phyloP scores from a whole-genome alignment of 805 yeast genomes.

The Sugiyamaella chiloensis region DNA sequence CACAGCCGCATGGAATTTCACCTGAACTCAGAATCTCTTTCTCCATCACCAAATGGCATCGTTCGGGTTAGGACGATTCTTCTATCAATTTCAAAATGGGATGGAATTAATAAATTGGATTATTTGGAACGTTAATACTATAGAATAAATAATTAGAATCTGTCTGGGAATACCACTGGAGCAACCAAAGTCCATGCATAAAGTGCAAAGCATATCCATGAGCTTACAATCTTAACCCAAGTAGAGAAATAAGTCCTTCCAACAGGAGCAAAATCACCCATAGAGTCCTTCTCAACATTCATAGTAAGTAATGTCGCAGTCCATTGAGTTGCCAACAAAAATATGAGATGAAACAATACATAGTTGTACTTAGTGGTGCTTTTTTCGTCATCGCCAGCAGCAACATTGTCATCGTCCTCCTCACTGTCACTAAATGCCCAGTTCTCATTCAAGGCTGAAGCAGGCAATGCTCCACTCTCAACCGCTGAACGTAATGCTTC shows the following conservation, averaged over 20 bases:
- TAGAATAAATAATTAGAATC: constrained; percentile 46
- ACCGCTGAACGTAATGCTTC: constrained; percentile 92
- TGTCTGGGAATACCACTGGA: constrained; percentile 85
- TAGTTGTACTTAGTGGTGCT: constrained; percentile 75
- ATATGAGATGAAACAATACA: constrained; percentile 82
- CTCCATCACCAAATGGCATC: too few species aligned
- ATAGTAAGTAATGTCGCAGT: constrained; percentile 90
- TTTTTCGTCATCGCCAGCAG: constrained; percentile 54
- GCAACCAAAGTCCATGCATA: constrained; percentile 92
- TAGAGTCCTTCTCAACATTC: constrained; percentile 78
- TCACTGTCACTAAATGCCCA: constrained; percentile 51
- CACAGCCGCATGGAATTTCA: constrained; percentile 4
- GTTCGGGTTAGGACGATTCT: too few species aligned
- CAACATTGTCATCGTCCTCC: constrained; percentile 36
- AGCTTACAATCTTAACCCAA: constrained; percentile 88
- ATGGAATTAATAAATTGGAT: too few species aligned
- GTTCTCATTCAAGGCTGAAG: constrained; percentile 76
- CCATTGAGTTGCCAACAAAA: constrained; percentile 94
- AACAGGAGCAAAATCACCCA: constrained; percentile 91
- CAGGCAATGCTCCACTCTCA: constrained; percentile 93
- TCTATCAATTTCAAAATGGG: too few species aligned
- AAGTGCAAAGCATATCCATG: constrained; percentile 85
- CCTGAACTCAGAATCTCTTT: too few species aligned
- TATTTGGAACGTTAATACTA: too few species aligned
- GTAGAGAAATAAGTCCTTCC: constrained; percentile 95